Evolutionary conservation across 495 filamentous ascomycete species (phyloP).

Genomic region (Penicillium lividum): DNA sequence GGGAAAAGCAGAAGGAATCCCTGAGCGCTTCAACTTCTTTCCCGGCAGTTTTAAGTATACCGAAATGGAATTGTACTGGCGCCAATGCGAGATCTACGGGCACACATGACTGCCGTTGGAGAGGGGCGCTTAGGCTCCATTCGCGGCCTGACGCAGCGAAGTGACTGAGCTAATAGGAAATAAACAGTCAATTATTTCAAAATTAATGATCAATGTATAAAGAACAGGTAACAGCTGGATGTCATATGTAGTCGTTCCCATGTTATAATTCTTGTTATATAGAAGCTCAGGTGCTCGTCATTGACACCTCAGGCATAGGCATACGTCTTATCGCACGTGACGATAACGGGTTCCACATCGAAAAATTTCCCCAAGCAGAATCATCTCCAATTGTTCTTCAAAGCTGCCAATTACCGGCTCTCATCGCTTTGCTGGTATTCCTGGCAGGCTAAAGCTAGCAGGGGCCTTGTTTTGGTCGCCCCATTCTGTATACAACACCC

Average conservation of each 20-base stretch:
- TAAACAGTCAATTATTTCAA: no score
- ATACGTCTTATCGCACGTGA: constrained; percentile 47
- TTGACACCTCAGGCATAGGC: constrained; percentile 21
- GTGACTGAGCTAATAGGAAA: background rate
- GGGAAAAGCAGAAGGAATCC: constrained; percentile 7
- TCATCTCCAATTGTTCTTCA: constrained; percentile 21
- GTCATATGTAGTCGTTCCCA: background rate
- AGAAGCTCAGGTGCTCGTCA: background rate
- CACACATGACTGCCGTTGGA: constrained; percentile 41
- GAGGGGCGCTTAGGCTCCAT: constrained; percentile 39
- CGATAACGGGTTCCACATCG: constrained; percentile 48
- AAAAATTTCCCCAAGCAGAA: constrained; percentile 49
- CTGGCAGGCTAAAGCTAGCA: constrained; percentile 25
- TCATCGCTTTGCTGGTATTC: constrained; percentile 18
- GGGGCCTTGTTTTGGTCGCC: constrained; percentile 3
- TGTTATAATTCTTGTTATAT: background rate
- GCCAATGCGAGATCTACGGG: constrained; percentile 21
- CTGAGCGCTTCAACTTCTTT: constrained; percentile 1
- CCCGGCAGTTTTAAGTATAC: constrained; percentile 3
- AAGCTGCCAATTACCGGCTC: constrained; percentile 34
- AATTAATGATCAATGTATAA: background rate
- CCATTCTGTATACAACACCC: background rate
- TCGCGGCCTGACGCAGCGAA: constrained; percentile 19
- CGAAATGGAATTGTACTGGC: background rate
- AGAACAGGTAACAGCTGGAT: background rate